A percentile compares a stretch with the other conserved stretches of the same genome.
phyloP scores from a whole-genome alignment of 2,329 filamentous ascomycete species.

The Catunica adiposa region DNA sequence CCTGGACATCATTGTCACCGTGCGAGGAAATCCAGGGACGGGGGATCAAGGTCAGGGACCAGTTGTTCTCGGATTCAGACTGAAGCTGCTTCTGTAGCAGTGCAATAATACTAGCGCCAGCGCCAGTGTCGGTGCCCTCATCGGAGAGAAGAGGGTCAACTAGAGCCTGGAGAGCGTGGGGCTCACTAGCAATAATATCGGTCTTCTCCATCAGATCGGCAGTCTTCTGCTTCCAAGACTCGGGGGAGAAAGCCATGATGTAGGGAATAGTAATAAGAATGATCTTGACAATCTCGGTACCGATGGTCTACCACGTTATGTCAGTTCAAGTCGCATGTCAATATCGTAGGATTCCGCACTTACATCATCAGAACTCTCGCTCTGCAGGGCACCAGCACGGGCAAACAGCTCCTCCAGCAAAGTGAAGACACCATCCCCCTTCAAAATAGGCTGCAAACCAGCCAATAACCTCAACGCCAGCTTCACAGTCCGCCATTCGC shows the following conservation, averaged over 20 bases:
- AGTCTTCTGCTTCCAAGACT: constrained; percentile 56
- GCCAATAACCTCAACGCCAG: constrained; percentile 75
- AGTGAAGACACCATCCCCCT: constrained; percentile 71
- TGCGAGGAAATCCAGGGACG: constrained; percentile 49
- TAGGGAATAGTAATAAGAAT: constrained; percentile 92
- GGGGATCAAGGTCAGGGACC: constrained; percentile 56
- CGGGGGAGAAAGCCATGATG: constrained; percentile 56
- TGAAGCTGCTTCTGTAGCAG: constrained; percentile 77
- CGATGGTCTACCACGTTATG: constrained; percentile 34
- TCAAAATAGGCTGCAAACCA: constrained; percentile 65
- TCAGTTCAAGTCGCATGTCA: constrained; percentile 10
- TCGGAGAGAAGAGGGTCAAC: constrained; percentile 61
- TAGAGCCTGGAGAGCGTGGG: constrained; percentile 66
- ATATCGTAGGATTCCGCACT: constrained; percentile 22
- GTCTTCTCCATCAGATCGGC: constrained; percentile 78
- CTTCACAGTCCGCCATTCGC: constrained; percentile 84
- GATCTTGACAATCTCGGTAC: constrained; percentile 85
- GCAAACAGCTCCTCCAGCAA: constrained; percentile 80
- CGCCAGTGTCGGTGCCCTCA: constrained; percentile 45
- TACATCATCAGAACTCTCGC: constrained; percentile 81
- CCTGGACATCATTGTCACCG: constrained; percentile 42
- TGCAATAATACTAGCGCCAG: constrained; percentile 53
- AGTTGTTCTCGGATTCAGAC: constrained; percentile 54
- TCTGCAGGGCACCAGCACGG: constrained; percentile 83
- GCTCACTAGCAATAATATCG: constrained; percentile 80